Conservation (phyloP, 768 basidiomycete species). For the Kwoniella dejecticola region DNA sequence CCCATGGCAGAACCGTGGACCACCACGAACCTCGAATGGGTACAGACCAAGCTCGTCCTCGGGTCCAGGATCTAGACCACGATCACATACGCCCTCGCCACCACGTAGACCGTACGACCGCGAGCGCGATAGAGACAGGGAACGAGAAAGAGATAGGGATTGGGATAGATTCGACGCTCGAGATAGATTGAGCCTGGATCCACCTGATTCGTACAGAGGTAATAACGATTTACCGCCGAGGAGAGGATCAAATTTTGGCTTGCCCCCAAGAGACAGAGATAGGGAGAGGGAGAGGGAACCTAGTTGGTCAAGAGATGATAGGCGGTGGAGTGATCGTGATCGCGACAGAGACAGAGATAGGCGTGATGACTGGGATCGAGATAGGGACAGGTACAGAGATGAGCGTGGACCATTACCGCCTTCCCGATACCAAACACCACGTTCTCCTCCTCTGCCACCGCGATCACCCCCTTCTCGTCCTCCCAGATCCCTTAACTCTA, state of each 20-base stretch:
- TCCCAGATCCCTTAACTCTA: conserved; percentile 1
- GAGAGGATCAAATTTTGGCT: conserved; percentile 4
- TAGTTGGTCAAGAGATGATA: conserved; percentile 20
- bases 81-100: conserved; percentile 36
- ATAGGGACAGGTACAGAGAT: conserved; percentile 19
- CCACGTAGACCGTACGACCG: conserved; percentile 7
- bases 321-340: conserved; percentile 8
- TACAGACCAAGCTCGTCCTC: conserved; percentile 7
- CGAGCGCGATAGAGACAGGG: conserved; percentile 23
- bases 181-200: conserved; percentile 20
- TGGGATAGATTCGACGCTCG: conserved; percentile 15
- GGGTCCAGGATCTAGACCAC: conserved; percentile 14
- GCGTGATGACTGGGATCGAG: background rate
- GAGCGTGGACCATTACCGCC: conserved; percentile 15
- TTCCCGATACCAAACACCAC: background rate
- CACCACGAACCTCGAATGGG: conserved; percentile 7
- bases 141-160: background rate
- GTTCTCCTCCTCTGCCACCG: conserved; percentile 6
- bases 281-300: conserved; percentile 21
- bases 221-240: conserved; percentile 1
- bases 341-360: conserved; percentile 2
- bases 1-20: conserved; percentile 21
- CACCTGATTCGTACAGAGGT: background rate
- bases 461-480: conserved; percentile 13
- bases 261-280: background rate